phyloP scores from a whole-genome alignment of 495 filamentous ascomycete genomes.

The Penicillium subrubescens region DNA sequence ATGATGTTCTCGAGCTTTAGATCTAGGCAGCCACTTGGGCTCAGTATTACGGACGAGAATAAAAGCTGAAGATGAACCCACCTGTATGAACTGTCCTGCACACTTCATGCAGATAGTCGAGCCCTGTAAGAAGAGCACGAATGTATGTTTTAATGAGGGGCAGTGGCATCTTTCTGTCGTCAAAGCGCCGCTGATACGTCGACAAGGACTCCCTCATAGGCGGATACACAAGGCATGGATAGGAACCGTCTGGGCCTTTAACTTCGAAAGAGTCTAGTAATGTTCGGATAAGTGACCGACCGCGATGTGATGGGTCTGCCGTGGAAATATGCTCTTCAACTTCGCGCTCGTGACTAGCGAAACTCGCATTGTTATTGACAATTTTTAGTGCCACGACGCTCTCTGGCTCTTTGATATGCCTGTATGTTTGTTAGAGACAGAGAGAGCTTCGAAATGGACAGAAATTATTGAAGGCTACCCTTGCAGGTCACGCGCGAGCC shows the following conservation, averaged over 20 bases:
- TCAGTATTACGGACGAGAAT: constrained; percentile 25
- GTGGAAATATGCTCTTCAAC: constrained; percentile 38
- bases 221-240: constrained; percentile 43
- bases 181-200: constrained; percentile 39
- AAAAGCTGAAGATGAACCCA: constrained; percentile 22
- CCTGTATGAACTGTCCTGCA: constrained; percentile 44
- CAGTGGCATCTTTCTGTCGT: constrained; percentile 32
- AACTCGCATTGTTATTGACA: constrained; percentile 32
- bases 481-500: constrained; percentile 41
- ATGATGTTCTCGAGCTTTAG: constrained; percentile 53
- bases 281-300: constrained; percentile 29
- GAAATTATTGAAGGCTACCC: constrained; percentile 29
- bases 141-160: constrained; percentile 43
- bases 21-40: constrained; percentile 36
- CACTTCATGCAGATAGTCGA: constrained; percentile 48
- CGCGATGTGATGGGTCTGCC: constrained; percentile 37
- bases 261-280: constrained; percentile 34
- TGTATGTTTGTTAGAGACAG: constrained; percentile 34
- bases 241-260: constrained; percentile 26
- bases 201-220: constrained; percentile 42
- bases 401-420: constrained; percentile 37
- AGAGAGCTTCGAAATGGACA: constrained; percentile 19
- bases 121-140: constrained; percentile 40
- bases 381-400: constrained; percentile 47
- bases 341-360: constrained; percentile 40